Base-by-base conservation (phyloP, 2,329 filamentous ascomycete genomes). In the Talaromyces sp. region DNA sequence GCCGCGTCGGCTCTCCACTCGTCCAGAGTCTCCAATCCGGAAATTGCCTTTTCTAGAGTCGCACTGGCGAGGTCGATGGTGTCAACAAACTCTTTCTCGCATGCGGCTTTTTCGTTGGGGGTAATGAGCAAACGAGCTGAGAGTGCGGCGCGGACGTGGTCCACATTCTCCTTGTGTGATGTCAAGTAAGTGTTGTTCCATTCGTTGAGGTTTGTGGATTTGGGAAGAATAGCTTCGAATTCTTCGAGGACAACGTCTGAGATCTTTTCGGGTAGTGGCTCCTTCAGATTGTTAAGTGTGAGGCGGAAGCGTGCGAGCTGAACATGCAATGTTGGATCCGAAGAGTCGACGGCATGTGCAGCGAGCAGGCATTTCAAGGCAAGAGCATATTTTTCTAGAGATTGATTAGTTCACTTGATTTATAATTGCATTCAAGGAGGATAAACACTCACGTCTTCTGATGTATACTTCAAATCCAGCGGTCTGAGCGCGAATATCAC, bases 391-490 rank as follows among this genome's bases (percentile, higher is more conserved):
- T 97, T 97, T 75, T 88, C 93, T 94, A 72, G 27, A 45, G 11
- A 19, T 13, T 19, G 22, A 61, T 79, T 74, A 78, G 68, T 68
- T 63, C 50, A 45, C 17, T 41, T n/a, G 11, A 52, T 61, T 39
- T 57, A 58, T 43, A 25, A 19, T 52, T 39, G 10, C 10, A 25
- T 19, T 52, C 10, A 39, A 11, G 22, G 7, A 15, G 47, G n/a
- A 35, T 41, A 43, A 57, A 50, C n/a, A 74, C 89, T 84, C 86
- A 96, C 93, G 88, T 81, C 90, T 86, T 73, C 93, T 86, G 66
- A 96, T 83, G 75, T 92, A 93, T 19, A 99, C 90, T 80, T 98
- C 93, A 72, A 97, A 98, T 5, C 93, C 95, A 61, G 89, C 87
- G 69, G 89, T 85, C 79, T 99, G 95, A 25, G 87, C 91, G 67